Evolutionary conservation across 495 filamentous ascomycete genomes (phyloP).

Genomic region (Podospora comata): DNA sequence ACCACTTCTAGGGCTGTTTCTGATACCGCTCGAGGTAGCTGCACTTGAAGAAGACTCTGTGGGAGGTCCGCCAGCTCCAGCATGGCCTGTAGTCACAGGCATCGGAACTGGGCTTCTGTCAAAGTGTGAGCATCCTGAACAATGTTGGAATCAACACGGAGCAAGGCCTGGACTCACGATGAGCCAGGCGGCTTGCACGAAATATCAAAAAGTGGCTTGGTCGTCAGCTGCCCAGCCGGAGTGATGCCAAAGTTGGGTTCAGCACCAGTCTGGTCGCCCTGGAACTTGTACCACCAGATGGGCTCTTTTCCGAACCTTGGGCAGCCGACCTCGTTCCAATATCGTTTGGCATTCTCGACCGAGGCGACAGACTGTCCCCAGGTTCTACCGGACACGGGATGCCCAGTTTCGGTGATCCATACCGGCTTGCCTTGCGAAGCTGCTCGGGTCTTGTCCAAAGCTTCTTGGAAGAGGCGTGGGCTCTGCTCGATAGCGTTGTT

Average conservation of each 20-base stretch:
- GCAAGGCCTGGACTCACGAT: conserved; percentile 1
- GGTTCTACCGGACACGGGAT: conserved; percentile 66
- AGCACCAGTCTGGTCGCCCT: conserved; percentile 58
- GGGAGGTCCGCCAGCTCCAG: background rate
- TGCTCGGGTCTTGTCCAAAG: conserved; percentile 55
- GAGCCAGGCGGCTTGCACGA: conserved; percentile 41
- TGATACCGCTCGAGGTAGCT: background rate
- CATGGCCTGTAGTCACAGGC: background rate
- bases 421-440: conserved; percentile 65
- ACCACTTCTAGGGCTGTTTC: background rate
- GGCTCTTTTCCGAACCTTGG: conserved; percentile 61
- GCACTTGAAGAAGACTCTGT: background rate
- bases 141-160: background rate
- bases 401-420: conserved; percentile 91
- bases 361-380: conserved; percentile 61
- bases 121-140: conserved; percentile 6
- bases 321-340: conserved; percentile 80
- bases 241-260: conserved; percentile 68
- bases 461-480: conserved; percentile 60
- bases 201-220: conserved; percentile 61
- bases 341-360: conserved; percentile 67
- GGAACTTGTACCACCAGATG: conserved; percentile 74
- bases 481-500: conserved; percentile 63
- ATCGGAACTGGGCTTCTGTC: background rate
- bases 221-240: conserved; percentile 40